These are phyloP conservation scores for Capsicum chinense DNA, from an alignment of 257 asterid species.

Conservation along the genomic window DNA sequence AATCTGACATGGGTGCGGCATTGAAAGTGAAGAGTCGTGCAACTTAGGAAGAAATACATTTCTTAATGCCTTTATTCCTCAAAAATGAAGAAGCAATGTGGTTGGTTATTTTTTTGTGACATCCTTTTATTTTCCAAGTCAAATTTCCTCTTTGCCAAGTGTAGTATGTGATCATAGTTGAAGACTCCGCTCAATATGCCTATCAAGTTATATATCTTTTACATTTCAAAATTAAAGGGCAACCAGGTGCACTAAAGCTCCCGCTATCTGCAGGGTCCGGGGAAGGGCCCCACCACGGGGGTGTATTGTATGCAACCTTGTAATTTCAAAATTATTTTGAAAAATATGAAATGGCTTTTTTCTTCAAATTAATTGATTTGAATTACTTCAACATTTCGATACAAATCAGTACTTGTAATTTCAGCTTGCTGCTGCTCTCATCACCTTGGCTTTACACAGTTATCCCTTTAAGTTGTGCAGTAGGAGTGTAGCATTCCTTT, in stretches of 20 bases:
- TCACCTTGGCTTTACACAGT: not conserved
- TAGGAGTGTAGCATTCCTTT: not conserved
- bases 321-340: not conserved
- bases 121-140: not conserved
- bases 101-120: not conserved
- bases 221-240: not conserved
- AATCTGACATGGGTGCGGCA: too few relatives aligned
- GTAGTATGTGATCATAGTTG: not conserved
- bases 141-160: not conserved
- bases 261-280: too few relatives aligned
- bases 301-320: too few relatives aligned
- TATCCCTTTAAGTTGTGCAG: not conserved
- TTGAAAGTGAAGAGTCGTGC: too few relatives aligned
- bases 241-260: too few relatives aligned
- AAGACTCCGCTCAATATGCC: not conserved
- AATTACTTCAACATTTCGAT: not conserved
- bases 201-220: not conserved
- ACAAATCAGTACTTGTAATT: not conserved
- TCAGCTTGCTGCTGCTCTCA: not conserved
- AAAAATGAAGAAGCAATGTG: not conserved
- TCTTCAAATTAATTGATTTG: not conserved
- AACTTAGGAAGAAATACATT: not conserved
- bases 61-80: not conserved
- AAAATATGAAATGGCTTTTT: not conserved
- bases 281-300: too few relatives aligned